Evolutionary conservation across 2,329 filamentous ascomycete genomes (phyloP), one percentile per base, ranked within the genome.

Genomic region (Penicillium sp.): DNA sequence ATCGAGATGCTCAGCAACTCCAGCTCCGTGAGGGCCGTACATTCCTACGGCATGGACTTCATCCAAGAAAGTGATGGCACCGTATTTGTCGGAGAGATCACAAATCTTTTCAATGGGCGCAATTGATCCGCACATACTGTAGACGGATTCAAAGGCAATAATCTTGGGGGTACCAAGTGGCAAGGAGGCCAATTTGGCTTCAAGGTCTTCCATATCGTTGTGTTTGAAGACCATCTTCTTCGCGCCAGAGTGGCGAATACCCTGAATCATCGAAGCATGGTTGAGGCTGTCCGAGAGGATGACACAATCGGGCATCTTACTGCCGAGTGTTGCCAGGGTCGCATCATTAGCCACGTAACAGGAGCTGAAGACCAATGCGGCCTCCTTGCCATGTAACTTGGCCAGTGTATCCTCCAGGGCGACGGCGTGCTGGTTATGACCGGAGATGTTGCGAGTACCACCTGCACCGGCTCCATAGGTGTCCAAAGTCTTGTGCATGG

Each of bases 161-260:
- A 99, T 96, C 82, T 99, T 99, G 57, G 94, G 94, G 37, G 90
- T 85, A 60, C 94, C 84, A 1, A 89, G 79, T 0, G 93, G 92
- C 42, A 99, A 83, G 13, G 92, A 89, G 3, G 93, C 92, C 64
- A 99, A 82, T 78, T 99, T 97, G 50, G 86, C 86, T 80, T 99
- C 94, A 17, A 99, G 82, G 69, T 99, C 94, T 42, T 83, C 86
- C n/a, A 97, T 78, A 70, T 99, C 93, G 71, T 99, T 99, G 80
- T 99, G 94, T 80, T 95, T 96, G 85, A 97, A 99, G 27, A 99
- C 93, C 77, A 97, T 85, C 83, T 99, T 99, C 80, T 90, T 93
- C 40, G 94, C 93, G 46, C 93, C 93, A 10, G 93, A 97, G 77
- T 99, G 94, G 45, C 94, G 91, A 69, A 99, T 99, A 46, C 94